Evolutionary conservation across 371 early-diverging fungal species (phyloP).

Genomic region (Mucor mucedo): DNA sequence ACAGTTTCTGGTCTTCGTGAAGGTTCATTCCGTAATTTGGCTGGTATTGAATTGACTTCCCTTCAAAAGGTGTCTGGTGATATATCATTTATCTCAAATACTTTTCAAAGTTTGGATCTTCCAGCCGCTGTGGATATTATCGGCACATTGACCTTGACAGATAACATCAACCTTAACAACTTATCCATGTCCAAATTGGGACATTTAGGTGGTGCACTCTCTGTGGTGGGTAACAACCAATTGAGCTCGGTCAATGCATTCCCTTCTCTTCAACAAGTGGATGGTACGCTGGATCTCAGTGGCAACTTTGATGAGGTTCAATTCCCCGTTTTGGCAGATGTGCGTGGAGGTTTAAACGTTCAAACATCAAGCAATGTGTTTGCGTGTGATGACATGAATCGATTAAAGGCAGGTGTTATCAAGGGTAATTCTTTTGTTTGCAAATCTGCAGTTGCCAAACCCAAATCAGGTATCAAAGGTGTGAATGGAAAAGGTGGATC

Average conservation of each 20-base stretch:
- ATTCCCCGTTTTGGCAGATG: conserved; percentile 47
- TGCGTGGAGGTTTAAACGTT: conserved; percentile 50
- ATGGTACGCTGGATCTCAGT: conserved; percentile 57
- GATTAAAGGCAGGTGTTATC: conserved; percentile 40
- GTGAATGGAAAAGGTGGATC: conserved; percentile 13
- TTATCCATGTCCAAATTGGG: conserved; percentile 48
- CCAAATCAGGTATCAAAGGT: conserved; percentile 31
- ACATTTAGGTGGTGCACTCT: conserved; percentile 59
- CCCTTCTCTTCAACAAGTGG: conserved; percentile 51
- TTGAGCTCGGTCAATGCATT: conserved; percentile 49
- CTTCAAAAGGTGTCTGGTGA: conserved; percentile 48
- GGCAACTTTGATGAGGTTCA: conserved; percentile 54
- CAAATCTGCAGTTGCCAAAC: conserved; percentile 34
- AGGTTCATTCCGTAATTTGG: conserved; percentile 46
- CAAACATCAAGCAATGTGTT: conserved; percentile 47
- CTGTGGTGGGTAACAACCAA: conserved; percentile 52
- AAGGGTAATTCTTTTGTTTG: conserved; percentile 44
- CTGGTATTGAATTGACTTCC: conserved; percentile 31
- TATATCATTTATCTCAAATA: conserved; percentile 54
- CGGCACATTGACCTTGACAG: conserved; percentile 55
- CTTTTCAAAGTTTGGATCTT: conserved; percentile 37
- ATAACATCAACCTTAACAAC: conserved; percentile 49
- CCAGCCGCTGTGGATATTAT: conserved; percentile 45
- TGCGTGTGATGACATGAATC: conserved; percentile 37
- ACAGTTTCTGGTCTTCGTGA: conserved; percentile 26